Base-by-base conservation (phyloP, 1,284 basidiomycete species). In the Boletus albobrunnescens region DNA sequence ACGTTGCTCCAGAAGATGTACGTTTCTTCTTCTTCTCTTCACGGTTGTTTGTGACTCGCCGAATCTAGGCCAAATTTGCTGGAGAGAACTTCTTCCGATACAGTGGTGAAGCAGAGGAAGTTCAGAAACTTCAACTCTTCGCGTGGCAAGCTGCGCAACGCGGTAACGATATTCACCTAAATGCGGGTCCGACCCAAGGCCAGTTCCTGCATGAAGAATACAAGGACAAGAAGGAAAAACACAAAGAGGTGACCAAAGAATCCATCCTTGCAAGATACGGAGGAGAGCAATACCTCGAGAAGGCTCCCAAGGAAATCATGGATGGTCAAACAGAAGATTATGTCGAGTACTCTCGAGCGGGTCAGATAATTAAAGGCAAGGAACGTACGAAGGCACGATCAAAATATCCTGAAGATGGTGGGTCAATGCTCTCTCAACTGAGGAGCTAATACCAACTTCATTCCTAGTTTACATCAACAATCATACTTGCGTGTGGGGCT, bases 321-420 rank as follows among this genome's bases (percentile, higher is more conserved):
- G 82, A 84, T 51, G 96, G 96, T 0, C 95, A 98, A 71, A 95
- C 94, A 27, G 96, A 99, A 68, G 81, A 94, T 53, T 99, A 99
- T 56, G 90, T 98, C 38, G 96, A 99, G 71, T 99, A 98, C 69
- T 95, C 92, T 47, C 77, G 92, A 50, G 82, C 90, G 4, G 96
- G 96, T 19, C 85, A 91, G 64, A 76, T 98, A 46, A 78, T 98
- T 58, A 94, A 91, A 69, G 95, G 96, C n/a, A 80, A 82, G 54
- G 94, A 97, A 70, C 78, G 82, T 44, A 89, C 84, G 0, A 91
- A 89, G 67, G 81, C 81, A 13, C 78, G 78, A 59, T 94, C 91
- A 33, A 97, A 96, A 68, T 99, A 98, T 69, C 83, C 88, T 16
- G 95, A 97, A 69, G 94, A 97, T 78, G 84, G 90, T 91, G 63